Evolutionary conservation across 2,329 filamentous ascomycete genomes (phyloP).

Genomic region (Bipolaris gigantea): DNA sequence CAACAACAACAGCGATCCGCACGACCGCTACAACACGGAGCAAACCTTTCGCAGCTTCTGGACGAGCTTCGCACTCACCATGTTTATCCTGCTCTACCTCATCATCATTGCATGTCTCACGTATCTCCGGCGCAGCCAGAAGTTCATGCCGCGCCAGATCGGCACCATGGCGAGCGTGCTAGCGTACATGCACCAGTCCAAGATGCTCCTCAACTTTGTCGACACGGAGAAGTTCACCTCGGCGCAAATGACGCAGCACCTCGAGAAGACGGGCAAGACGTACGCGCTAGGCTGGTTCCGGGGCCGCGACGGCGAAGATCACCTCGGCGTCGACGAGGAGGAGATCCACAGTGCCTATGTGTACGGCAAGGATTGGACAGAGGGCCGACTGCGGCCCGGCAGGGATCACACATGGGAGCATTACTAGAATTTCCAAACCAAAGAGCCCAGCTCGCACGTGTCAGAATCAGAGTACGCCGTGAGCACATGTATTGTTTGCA

Average conservation of each 20-base stretch:
- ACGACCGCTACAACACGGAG: conserved; percentile 40
- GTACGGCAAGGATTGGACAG: conserved; percentile 56
- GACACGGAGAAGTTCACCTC: conserved; percentile 66
- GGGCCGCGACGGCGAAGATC: conserved; percentile 71
- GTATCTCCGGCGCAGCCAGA: conserved; percentile 63
- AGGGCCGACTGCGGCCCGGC: conserved; percentile 38
- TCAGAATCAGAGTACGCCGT: background rate
- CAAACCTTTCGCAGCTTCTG: conserved; percentile 63
- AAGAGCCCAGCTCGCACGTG: background rate
- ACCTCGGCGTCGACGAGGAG: conserved; percentile 79
- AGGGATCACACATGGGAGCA: conserved; percentile 31
- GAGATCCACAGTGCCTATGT: conserved; percentile 67
- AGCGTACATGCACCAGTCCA: conserved; percentile 77
- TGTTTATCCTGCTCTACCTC: conserved; percentile 69
- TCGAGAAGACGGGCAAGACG: conserved; percentile 64
- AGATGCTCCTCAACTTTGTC: conserved; percentile 77
- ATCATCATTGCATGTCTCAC: conserved; percentile 61
- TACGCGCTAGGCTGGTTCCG: conserved; percentile 79
- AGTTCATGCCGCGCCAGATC: conserved; percentile 76
- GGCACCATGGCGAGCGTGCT: conserved; percentile 76
- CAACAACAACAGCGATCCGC: background rate
- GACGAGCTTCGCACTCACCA: conserved; percentile 63
- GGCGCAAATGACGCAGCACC: conserved; percentile 61
- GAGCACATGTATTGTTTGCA: background rate
- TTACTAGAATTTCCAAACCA: conserved; percentile 11